Conservation (phyloP, 2,329 filamentous ascomycete species). For the Venturia pyrina region DNA sequence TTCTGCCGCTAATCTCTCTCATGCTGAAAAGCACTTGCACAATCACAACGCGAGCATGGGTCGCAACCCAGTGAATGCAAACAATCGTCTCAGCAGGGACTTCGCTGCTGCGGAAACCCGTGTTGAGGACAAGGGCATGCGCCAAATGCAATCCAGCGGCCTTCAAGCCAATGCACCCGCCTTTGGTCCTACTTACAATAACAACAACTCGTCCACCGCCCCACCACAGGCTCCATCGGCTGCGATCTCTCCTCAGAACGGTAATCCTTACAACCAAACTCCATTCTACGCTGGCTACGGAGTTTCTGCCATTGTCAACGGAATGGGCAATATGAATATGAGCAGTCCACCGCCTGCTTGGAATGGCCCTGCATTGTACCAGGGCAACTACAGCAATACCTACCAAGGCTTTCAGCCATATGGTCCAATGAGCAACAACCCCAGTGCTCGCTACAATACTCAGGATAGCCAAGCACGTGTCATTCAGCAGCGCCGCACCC, state of each 20-base stretch:
- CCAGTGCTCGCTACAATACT: conserved; percentile 35
- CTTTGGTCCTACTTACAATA: conserved; percentile 58
- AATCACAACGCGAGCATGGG: conserved; percentile 76
- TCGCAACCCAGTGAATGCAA: conserved; percentile 59
- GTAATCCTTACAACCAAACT: not conserved
- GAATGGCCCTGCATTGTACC: conserved; percentile 19
- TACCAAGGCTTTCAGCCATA: conserved; percentile 44
- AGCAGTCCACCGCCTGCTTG: not conserved
- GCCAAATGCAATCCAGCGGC: conserved; percentile 52
- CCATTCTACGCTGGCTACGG: conserved; percentile 23
- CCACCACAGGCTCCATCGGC: not conserved
- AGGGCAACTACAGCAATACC: conserved; percentile 32
- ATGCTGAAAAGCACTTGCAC: conserved; percentile 49
- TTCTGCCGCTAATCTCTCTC: conserved; percentile 41
- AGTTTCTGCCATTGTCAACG: not conserved
- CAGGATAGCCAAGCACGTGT: conserved; percentile 66
- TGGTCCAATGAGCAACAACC: conserved; percentile 23
- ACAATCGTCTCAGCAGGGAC: conserved; percentile 65
- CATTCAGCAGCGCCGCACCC: conserved; percentile 63
- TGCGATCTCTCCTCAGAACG: not conserved
- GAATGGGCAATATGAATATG: conserved; percentile 33
- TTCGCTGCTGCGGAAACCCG: conserved; percentile 42
- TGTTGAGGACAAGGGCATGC: conserved; percentile 43
- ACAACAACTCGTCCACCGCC: conserved; percentile 17
- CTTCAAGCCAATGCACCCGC: conserved; percentile 71